Conservation (phyloP, 805 yeast species). For the Lachancea meyersii region DNA sequence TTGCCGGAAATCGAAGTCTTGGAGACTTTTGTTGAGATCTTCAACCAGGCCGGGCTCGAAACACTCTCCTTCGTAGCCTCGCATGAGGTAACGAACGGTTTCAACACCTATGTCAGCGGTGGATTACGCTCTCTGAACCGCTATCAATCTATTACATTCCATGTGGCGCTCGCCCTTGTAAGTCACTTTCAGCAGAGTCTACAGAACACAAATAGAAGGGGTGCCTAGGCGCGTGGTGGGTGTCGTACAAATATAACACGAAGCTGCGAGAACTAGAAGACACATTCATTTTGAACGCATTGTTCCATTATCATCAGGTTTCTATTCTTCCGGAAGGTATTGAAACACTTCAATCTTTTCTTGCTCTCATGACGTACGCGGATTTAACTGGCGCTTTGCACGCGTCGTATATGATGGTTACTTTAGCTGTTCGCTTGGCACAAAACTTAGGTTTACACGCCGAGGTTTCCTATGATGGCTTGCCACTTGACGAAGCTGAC, state of each 20-base stretch:
- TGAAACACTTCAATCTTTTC: slow-evolving; percentile 13
- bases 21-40: slow-evolving; percentile 1
- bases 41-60: neutral
- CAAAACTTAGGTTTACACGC: slow-evolving; percentile 16
- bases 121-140: neutral
- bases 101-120: neutral
- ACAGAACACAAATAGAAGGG: neutral
- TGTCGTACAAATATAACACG: neutral
- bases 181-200: slow-evolving; percentile 4
- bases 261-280: slow-evolving; percentile 10
- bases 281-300: slow-evolving; percentile 11
- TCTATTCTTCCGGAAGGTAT: slow-evolving; percentile 14
- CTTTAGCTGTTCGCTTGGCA: slow-evolving; percentile 15
- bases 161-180: slow-evolving; percentile 5
- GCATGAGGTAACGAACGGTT: neutral
- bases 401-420: slow-evolving; percentile 11
- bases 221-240: neutral
- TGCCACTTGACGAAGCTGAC: slow-evolving; percentile 4
- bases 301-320: slow-evolving; percentile 11
- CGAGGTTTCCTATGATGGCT: slow-evolving; percentile 10
- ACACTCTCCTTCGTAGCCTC: neutral
- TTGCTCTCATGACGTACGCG: slow-evolving; percentile 7
- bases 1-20: slow-evolving; percentile 2
- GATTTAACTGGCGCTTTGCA: slow-evolving; percentile 10
- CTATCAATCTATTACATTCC: neutral